phyloP scores from a whole-genome alignment of 345 rosid species.

The Eucalyptus leucophloia region DNA sequence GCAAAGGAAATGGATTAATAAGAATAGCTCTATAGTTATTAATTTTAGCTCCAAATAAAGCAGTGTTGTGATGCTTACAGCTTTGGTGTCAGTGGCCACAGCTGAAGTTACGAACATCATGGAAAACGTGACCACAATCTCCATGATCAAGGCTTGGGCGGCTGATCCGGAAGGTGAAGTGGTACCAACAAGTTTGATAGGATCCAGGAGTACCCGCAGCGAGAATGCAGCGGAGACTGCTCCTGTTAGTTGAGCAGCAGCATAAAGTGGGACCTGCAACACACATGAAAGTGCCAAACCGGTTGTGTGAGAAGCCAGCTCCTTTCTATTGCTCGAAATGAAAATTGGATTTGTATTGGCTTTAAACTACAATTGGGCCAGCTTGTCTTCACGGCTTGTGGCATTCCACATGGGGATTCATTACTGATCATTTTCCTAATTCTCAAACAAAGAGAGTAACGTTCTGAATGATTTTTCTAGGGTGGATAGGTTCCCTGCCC shows the following conservation, averaged over 20 bases:
- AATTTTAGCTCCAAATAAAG: neutral
- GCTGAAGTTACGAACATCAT: constrained; percentile 1
- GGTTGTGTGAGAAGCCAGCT: neutral
- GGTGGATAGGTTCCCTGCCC: neutral
- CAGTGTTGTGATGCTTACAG: neutral
- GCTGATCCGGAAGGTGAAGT: neutral
- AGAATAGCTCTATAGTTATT: neutral
- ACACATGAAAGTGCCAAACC: neutral
- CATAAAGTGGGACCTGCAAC: neutral
- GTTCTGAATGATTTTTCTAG: neutral
- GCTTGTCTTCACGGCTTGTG: neutral
- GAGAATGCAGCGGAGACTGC: neutral
- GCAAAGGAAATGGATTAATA: neutral
- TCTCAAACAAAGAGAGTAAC: neutral
- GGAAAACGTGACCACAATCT: neutral
- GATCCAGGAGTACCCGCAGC: neutral
- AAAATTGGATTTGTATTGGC: neutral
- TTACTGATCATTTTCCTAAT: neutral
- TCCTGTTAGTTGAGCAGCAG: neutral
- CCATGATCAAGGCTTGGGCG: neutral
- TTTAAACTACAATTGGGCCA: neutral
- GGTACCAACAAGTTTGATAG: neutral
- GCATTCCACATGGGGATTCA: neutral
- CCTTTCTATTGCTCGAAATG: neutral
- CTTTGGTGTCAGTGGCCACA: constrained; percentile 4